Evolutionary conservation across 2,329 filamentous ascomycete species (phyloP).

Genomic region (Capronia epimyces): DNA sequence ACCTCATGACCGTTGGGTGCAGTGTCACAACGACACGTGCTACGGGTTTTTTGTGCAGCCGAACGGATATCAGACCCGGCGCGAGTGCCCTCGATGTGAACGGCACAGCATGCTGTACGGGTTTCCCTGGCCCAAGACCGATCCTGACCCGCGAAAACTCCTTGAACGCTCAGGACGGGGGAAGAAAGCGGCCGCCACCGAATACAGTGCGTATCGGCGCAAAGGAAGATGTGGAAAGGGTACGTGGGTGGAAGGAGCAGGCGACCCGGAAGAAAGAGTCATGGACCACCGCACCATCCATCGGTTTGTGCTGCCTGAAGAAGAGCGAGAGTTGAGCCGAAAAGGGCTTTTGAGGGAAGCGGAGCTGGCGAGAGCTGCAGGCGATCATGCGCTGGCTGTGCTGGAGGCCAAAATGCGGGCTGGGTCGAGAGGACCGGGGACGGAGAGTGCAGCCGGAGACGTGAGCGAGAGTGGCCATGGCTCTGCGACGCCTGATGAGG

Average conservation of each 20-base stretch:
- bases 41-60: constrained; percentile 75
- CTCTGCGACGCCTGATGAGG: constrained; percentile 20
- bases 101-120: constrained; percentile 94
- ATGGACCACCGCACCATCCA: constrained; percentile 84
- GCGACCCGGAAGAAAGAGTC: constrained; percentile 64
- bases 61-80: constrained; percentile 79
- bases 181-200: constrained; percentile 16
- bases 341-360: constrained; percentile 26
- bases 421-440: constrained; percentile 13
- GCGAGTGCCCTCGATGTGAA: constrained; percentile 86
- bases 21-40: constrained; percentile 69
- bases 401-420: constrained; percentile 20
- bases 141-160: constrained; percentile 51
- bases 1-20: constrained; percentile 74
- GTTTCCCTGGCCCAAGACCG: constrained; percentile 92
- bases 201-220: constrained; percentile 27
- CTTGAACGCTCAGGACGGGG: constrained; percentile 19
- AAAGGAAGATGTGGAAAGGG: constrained; percentile 28
- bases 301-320: constrained; percentile 68
- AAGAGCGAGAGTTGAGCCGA: constrained; percentile 50
- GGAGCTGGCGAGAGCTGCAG: constrained; percentile 24
- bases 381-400: constrained; percentile 18
- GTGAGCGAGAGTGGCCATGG: constrained; percentile 16
- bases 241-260: constrained; percentile 35
- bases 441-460: constrained; percentile 19